Conservation (phyloP, 2,329 filamentous ascomycete species). For the Waltergamsia citrina region DNA sequence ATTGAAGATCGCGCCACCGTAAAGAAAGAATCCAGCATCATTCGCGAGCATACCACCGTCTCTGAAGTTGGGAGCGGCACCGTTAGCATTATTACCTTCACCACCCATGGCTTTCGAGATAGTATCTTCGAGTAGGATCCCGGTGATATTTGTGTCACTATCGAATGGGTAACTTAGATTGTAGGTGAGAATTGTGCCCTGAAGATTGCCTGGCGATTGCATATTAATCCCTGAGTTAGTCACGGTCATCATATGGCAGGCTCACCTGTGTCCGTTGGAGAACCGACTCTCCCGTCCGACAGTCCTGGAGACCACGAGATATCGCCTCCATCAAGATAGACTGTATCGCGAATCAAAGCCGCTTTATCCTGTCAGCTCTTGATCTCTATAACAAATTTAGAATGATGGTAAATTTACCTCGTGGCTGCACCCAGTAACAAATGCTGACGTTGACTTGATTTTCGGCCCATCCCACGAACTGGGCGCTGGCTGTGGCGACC, state of each 20-base stretch:
- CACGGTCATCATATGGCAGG: no score
- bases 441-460: slow-evolving; percentile 48
- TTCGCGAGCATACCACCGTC: slow-evolving; percentile 60
- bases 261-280: neutral
- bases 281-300: slow-evolving; percentile 27
- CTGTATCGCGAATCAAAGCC: slow-evolving; percentile 47
- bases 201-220: slow-evolving; percentile 43
- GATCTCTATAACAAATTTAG: neutral
- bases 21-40: slow-evolving; percentile 52
- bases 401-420: slow-evolving; percentile 26
- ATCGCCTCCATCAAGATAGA: slow-evolving; percentile 56
- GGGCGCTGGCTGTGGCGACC: neutral
- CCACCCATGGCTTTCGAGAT: slow-evolving; percentile 37
- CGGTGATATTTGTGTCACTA: slow-evolving; percentile 38
- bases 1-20: slow-evolving; percentile 43
- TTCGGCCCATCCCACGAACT: slow-evolving; percentile 32
- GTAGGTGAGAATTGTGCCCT: slow-evolving; percentile 44
- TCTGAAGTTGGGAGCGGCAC: slow-evolving; percentile 43
- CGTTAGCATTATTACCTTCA: slow-evolving; percentile 40
- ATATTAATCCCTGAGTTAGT: no score
- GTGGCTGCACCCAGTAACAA: slow-evolving; percentile 44
- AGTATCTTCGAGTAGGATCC: slow-evolving; percentile 30
- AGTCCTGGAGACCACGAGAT: slow-evolving; percentile 43
- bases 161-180: slow-evolving; percentile 50
- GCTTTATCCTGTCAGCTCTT: slow-evolving; percentile 28